phyloP scores from a whole-genome alignment of 352 stramenopile species.

The Globisporangium parvum region DNA sequence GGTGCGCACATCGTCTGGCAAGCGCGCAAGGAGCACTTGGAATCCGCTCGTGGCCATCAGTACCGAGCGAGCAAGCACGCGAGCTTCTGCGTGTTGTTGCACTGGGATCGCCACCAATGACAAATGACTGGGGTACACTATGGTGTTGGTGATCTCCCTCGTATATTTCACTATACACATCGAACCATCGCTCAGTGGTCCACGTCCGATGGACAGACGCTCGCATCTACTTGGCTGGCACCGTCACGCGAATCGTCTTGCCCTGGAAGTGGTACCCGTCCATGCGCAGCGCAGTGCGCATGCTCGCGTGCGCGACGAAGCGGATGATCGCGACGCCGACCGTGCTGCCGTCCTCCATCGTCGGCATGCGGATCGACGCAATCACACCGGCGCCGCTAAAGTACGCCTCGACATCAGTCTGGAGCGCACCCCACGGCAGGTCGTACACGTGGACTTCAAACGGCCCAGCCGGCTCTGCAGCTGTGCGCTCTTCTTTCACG shows the following conservation, averaged over 20 bases:
- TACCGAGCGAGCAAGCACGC: too few relatives aligned
- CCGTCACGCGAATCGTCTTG: constrained; percentile 52
- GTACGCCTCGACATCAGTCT: constrained; percentile 52
- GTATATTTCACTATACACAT: too few relatives aligned
- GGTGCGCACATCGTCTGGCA: constrained; percentile 15
- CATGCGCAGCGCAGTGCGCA: constrained; percentile 52
- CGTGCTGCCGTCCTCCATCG: constrained; percentile 62
- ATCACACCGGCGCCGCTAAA: constrained; percentile 51
- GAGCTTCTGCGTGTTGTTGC: too few relatives aligned
- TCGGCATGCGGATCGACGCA: constrained; percentile 57
- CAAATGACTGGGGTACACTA: too few relatives aligned
- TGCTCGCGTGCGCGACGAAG: constrained; percentile 43
- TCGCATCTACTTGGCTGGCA: constrained; percentile 12
- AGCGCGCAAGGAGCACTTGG: constrained; percentile 20
- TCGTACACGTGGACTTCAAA: constrained; percentile 66
- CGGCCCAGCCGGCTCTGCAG: constrained; percentile 7
- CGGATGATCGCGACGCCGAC: constrained; percentile 60
- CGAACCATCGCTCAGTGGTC: too few relatives aligned
- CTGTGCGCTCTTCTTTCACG: constrained; percentile 38
- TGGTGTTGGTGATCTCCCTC: too few relatives aligned
- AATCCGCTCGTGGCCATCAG: constrained; percentile 16
- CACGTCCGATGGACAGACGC: too few relatives aligned
- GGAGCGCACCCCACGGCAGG: constrained; percentile 43
- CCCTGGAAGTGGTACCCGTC: constrained; percentile 63
- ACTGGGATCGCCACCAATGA: too few relatives aligned